Evolutionary conservation across 352 stramenopile genomes (phyloP).

Genomic region (Lagenidium sp.): DNA sequence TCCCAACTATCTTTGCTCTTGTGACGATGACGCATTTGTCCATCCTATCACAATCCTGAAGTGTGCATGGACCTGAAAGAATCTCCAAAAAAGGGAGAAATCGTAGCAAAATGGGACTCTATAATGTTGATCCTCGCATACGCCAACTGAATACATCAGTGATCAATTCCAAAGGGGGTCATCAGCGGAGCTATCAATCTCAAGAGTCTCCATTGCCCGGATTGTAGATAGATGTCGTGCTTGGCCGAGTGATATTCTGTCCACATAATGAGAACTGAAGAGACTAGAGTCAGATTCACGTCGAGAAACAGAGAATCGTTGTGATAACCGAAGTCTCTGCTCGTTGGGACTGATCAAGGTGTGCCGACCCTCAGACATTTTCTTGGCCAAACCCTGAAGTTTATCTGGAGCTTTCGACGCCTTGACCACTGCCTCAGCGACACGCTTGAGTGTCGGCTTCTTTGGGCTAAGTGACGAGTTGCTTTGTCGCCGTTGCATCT

Average conservation of each 20-base stretch:
- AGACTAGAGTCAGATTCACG: conserved; percentile 5
- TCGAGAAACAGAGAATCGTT: conserved; percentile 3
- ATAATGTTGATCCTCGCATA: no score
- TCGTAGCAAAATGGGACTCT: no score
- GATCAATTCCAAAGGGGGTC: conserved; percentile 13
- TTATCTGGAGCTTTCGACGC: neutral
- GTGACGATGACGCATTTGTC: no score
- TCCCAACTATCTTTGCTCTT: no score
- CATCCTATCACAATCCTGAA: no score
- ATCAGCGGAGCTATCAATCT: conserved; percentile 9
- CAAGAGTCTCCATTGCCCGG: neutral
- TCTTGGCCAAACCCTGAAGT: no score
- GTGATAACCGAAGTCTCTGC: neutral
- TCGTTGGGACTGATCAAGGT: no score
- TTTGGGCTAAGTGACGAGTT: conserved; percentile 2
- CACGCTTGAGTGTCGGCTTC: conserved; percentile 5
- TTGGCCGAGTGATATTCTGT: conserved; percentile 12
- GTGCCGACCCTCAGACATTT: neutral
- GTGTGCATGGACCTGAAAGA: no score
- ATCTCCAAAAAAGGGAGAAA: no score
- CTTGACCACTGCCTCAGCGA: conserved; percentile 4
- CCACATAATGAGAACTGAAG: conserved; percentile 16
- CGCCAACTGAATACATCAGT: no score
- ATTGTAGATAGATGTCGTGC: conserved; percentile 10
- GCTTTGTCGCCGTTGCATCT: conserved; percentile 26